Evolutionary conservation across 1,284 basidiomycete genomes (phyloP), one percentile per base, ranked within the genome.

Genomic region (Moniliophthora roreri): DNA sequence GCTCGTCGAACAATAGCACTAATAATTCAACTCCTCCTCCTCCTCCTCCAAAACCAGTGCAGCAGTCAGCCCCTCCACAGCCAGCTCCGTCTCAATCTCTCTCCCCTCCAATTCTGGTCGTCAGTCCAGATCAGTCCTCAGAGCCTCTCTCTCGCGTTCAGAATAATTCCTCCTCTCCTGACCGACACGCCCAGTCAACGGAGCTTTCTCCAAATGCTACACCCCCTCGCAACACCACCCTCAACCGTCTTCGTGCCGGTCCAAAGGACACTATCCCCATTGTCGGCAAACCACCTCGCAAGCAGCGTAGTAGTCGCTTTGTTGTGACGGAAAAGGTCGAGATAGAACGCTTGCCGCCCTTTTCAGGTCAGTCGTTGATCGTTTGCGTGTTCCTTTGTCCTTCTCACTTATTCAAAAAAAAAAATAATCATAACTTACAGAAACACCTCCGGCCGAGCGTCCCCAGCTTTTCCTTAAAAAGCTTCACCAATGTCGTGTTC

Each of bases 251-350:
- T 54, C 80, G 85, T 60, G 80, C 84, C 52, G 85, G 84, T 13
- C 89, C 93, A 51, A 95, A 93, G 72, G 95, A 97, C 69, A 96
- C 93, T 28, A 97, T 98, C 59, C 93, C 94, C 24, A 91, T 96
- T 59, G 89, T 93, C 21, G 93, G 92, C 48, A 96, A 97, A 68
- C 94, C 95, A 26, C 95, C 95, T 15, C 84, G 95, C 64, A 98
- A 98, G 71, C 95, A 98, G 72, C 82, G 95, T 61, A 95, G 93
- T 74, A 95, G 91, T 66, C 86, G 97, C 55, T 98, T 99, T 68
- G 91, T 99, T 55, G 91, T 97, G 56, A 93, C 91, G 3, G 96
- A 99, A 74, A 93, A 89, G 74, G 92, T 98, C 44, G 95, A 98
- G 64, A 92, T 99, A 58, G 94, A 99, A 69, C 88, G 91, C 65